These are phyloP conservation scores for Xylaria sp. DNA, from an alignment of 2,329 filamentous ascomycete genomes.

Conservation along the genomic window DNA sequence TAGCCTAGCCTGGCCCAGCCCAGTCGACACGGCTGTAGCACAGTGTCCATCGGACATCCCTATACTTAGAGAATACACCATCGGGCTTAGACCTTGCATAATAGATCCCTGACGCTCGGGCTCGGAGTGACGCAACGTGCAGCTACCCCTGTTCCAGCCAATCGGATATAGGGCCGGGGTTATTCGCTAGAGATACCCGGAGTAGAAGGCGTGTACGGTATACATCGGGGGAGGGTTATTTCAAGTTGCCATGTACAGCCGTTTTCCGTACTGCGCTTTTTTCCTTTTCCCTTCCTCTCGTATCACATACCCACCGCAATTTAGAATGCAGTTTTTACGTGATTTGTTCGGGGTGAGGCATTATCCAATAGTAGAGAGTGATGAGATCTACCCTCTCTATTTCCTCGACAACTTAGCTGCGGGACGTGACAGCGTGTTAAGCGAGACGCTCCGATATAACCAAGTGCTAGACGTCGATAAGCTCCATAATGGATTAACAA, in stretches of 20 bases:
- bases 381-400: slow-evolving; percentile 11
- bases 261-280: too few species aligned
- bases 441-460: slow-evolving; percentile 19
- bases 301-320: not conserved
- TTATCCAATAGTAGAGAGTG: not conserved
- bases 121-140: too few species aligned
- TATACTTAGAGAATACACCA: too few species aligned
- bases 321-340: slow-evolving; percentile 7
- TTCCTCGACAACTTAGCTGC: slow-evolving; percentile 5
- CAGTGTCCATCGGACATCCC: too few species aligned
- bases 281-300: not conserved
- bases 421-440: slow-evolving; percentile 10
- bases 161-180: not conserved
- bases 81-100: too few species aligned
- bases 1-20: too few species aligned
- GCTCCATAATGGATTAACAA: slow-evolving; percentile 8
- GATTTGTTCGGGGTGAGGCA: not conserved
- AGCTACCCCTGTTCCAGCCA: not conserved
- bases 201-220: too few species aligned
- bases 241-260: not conserved
- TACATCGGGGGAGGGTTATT: not conserved
- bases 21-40: too few species aligned
- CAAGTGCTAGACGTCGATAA: slow-evolving; percentile 17
- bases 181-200: not conserved
- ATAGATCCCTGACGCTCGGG: too few species aligned